Conservation (phyloP, 352 stramenopile genomes). For the Phytophthora podocarpi region DNA sequence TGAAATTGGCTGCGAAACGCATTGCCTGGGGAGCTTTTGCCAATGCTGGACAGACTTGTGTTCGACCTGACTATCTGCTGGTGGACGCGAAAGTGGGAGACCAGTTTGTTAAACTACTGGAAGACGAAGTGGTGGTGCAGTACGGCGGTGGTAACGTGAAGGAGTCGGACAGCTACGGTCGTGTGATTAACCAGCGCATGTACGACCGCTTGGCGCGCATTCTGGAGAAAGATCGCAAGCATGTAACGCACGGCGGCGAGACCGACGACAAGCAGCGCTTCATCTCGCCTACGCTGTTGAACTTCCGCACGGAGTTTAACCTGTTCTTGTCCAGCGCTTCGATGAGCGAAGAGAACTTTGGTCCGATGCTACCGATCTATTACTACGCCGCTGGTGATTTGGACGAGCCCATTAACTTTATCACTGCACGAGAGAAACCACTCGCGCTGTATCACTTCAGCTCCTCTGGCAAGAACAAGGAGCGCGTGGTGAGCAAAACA, state of each 20-base stretch:
- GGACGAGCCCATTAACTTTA: slow-evolving; percentile 39
- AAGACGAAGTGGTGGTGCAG: slow-evolving; percentile 44
- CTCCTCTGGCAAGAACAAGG: slow-evolving; percentile 44
- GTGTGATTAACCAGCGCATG: slow-evolving; percentile 79
- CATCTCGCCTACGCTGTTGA: slow-evolving; percentile 88
- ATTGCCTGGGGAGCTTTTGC: slow-evolving; percentile 87
- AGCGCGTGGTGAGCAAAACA: slow-evolving; percentile 48
- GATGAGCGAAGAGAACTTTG: slow-evolving; percentile 96
- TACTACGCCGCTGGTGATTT: slow-evolving; percentile 58
- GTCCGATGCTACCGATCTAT: slow-evolving; percentile 93
- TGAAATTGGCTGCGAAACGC: slow-evolving; percentile 70
- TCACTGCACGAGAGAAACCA: slow-evolving; percentile 66
- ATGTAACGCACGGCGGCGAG: slow-evolving; percentile 60
- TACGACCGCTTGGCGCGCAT: slow-evolving; percentile 50
- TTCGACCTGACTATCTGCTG: slow-evolving; percentile 94
- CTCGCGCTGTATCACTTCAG: slow-evolving; percentile 90
- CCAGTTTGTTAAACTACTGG: slow-evolving; percentile 48
- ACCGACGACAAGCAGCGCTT: slow-evolving; percentile 76
- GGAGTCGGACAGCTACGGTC: slow-evolving; percentile 50
- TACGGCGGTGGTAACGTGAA: slow-evolving; percentile 58
- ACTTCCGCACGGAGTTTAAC: slow-evolving; percentile 68
- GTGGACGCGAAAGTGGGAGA: slow-evolving; percentile 86
- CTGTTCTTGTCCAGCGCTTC: slow-evolving; percentile 54
- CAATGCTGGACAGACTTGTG: slow-evolving; percentile 95
- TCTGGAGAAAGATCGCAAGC: slow-evolving; percentile 48